Percentiles rank a stretch among this genome's conserved stretches.
These are phyloP conservation scores for Nakazawaea populi DNA, from an alignment of 805 yeast genomes.

Conservation along the genomic window DNA sequence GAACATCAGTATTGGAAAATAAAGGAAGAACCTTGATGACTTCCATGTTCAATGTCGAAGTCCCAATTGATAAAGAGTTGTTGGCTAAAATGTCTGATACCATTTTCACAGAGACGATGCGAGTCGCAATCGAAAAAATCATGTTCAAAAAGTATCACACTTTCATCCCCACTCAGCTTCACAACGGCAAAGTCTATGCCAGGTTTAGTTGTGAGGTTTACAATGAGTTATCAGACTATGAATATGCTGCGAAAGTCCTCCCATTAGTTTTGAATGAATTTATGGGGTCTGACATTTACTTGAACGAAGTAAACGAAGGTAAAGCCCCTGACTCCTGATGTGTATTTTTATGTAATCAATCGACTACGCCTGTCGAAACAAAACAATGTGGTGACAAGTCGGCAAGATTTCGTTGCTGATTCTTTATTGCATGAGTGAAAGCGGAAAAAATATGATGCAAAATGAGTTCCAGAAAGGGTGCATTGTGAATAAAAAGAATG, in stretches of 20 bases:
- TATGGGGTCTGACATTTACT: background rate
- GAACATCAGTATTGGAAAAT: constrained; percentile 31
- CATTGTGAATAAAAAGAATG: too few relatives aligned
- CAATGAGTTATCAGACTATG: constrained; percentile 50
- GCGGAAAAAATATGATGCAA: too few relatives aligned
- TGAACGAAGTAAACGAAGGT: too few relatives aligned
- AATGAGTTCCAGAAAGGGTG: too few relatives aligned
- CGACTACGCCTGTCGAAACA: too few relatives aligned
- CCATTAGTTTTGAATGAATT: constrained; percentile 21
- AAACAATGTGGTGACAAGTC: too few relatives aligned
- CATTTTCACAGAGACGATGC: constrained; percentile 11
- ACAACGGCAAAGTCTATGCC: constrained; percentile 33
- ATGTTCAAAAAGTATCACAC: constrained; percentile 31
- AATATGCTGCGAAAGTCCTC: constrained; percentile 36
- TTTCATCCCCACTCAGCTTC: constrained; percentile 39
- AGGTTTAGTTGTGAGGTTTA: constrained; percentile 60
- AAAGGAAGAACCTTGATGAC: constrained; percentile 28
- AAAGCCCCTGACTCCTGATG: too few relatives aligned
- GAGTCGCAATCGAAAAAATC: constrained; percentile 15
- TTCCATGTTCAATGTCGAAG: constrained; percentile 37
- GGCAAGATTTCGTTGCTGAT: too few relatives aligned
- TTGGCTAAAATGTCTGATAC: constrained; percentile 1
- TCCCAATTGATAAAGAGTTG: constrained; percentile 23
- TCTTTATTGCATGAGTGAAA: too few relatives aligned
- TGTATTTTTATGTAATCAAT: too few relatives aligned